A percentile compares a stretch with the other conserved stretches of the same genome.
Conservation (phyloP, 225 moss, liverwort and hornwort species). For the Sphagnum tenellum region DNA sequence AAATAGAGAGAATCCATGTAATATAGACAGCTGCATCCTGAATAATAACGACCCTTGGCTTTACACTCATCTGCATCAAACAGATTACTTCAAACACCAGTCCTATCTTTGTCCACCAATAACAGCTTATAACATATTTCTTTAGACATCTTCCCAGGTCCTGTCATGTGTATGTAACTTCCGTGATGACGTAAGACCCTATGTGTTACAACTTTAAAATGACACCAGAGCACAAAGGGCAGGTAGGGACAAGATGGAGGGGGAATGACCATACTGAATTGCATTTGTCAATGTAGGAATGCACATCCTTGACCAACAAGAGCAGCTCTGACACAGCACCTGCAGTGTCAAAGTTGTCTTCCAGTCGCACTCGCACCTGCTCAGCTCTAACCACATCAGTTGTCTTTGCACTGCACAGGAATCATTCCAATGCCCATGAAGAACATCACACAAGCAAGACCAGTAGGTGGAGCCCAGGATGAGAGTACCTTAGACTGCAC, state of each 20-base stretch:
- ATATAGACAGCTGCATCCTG: constrained; percentile 54
- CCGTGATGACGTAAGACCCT: too few species aligned
- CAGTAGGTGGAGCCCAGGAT: too few species aligned
- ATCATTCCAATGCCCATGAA: too few species aligned
- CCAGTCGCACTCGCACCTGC: constrained; percentile 64
- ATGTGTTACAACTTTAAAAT: too few species aligned
- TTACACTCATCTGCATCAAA: constrained; percentile 22
- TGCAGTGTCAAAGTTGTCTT: constrained; percentile 87
- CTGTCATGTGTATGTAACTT: too few species aligned
- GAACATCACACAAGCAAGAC: too few species aligned
- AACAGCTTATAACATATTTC: too few species aligned
- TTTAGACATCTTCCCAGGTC: too few species aligned
- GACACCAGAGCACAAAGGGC: background rate
- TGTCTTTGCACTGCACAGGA: too few species aligned
- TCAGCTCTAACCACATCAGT: background rate
- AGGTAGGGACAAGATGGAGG: background rate
- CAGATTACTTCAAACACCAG: too few species aligned
- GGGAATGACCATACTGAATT: constrained; percentile 68
- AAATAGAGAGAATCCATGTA: constrained; percentile 59
- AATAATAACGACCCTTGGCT: constrained; percentile 32
- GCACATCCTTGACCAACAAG: constrained; percentile 57
- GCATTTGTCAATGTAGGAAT: constrained; percentile 59
- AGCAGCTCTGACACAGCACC: constrained; percentile 71
- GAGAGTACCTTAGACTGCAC: constrained; percentile 38
- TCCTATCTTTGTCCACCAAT: too few species aligned